These are phyloP conservation scores for Luffa aegyptiaca DNA, from an alignment of 306 rosid genomes.

Conservation along the genomic window DNA sequence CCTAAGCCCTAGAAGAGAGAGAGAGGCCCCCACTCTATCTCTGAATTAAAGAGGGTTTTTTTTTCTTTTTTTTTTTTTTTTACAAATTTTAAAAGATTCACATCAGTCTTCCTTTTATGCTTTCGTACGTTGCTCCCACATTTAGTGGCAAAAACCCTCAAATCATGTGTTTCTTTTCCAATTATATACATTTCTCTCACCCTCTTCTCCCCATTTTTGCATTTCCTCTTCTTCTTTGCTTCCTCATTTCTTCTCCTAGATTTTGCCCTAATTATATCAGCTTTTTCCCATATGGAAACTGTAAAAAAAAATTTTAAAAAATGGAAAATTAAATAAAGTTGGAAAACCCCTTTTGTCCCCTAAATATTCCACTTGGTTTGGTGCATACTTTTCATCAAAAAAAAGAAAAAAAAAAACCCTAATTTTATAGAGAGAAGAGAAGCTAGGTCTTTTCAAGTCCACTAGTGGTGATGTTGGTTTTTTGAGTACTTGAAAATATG, in stretches of 20 bases:
- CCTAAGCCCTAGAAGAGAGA: not conserved
- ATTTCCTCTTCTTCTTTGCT: not conserved
- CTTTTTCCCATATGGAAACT: not conserved
- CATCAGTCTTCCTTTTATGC: conserved; percentile 3
- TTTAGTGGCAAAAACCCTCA: conserved; percentile 36
- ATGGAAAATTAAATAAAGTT: not conserved
- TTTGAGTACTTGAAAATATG: conserved; percentile 5
- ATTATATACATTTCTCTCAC: conserved; percentile 1
- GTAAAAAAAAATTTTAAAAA: not conserved
- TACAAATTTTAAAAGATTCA: conserved; percentile 11
- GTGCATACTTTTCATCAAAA: not conserved
- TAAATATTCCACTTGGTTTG: conserved; percentile 6
- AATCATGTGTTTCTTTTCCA: conserved; percentile 26
- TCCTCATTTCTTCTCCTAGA: conserved; percentile 1
- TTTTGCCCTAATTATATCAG: not conserved
- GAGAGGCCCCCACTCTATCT: conserved; percentile 11
- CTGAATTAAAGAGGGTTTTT: not conserved
- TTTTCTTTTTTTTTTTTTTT: not conserved
- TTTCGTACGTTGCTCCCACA: conserved; percentile 10
- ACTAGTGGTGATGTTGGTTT: conserved; percentile 7
- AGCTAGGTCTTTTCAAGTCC: not conserved
- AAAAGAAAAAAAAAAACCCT: not conserved
- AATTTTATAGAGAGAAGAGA: not conserved
- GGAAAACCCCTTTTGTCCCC: not conserved
- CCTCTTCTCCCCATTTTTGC: not conserved